These are phyloP conservation scores for Xylaria sp. DNA, from an alignment of 2,329 filamentous ascomycete species.

Conservation along the genomic window DNA sequence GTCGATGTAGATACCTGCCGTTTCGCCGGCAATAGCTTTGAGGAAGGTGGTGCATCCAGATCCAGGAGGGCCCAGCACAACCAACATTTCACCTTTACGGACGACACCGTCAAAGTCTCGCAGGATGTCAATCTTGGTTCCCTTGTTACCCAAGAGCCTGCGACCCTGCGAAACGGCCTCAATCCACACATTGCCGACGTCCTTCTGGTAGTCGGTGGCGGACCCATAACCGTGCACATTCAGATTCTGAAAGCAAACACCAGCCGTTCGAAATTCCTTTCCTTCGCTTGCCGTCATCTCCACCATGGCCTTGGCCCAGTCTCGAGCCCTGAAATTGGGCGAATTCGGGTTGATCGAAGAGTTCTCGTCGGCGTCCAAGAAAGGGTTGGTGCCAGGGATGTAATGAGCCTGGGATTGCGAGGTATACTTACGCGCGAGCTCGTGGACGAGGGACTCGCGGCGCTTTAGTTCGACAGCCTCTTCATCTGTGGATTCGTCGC, in stretches of 20 bases:
- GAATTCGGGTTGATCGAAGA: constrained; percentile 61
- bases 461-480: constrained; percentile 29
- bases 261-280: constrained; percentile 63
- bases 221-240: constrained; percentile 72
- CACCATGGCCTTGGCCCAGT: constrained; percentile 67
- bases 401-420: constrained; percentile 49
- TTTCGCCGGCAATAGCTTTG: constrained; percentile 84
- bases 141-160: constrained; percentile 57
- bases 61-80: constrained; percentile 74
- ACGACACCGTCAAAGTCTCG: constrained; percentile 72
- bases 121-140: constrained; percentile 70
- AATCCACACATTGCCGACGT: constrained; percentile 67
- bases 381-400: constrained; percentile 53
- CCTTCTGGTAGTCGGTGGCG: constrained; percentile 73
- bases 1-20: constrained; percentile 78
- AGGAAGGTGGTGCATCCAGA: constrained; percentile 84
- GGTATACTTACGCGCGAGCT: constrained; percentile 62
- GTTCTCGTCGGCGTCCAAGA: constrained; percentile 51
- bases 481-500: constrained; percentile 29
- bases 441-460: constrained; percentile 58
- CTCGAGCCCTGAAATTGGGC: constrained; percentile 57
- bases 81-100: constrained; percentile 74
- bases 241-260: constrained; percentile 70
- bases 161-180: constrained; percentile 52
- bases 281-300: constrained; percentile 58